These are phyloP conservation scores for Eucommia ulmoides DNA, from an alignment of 257 asterid species.

Conservation along the genomic window DNA sequence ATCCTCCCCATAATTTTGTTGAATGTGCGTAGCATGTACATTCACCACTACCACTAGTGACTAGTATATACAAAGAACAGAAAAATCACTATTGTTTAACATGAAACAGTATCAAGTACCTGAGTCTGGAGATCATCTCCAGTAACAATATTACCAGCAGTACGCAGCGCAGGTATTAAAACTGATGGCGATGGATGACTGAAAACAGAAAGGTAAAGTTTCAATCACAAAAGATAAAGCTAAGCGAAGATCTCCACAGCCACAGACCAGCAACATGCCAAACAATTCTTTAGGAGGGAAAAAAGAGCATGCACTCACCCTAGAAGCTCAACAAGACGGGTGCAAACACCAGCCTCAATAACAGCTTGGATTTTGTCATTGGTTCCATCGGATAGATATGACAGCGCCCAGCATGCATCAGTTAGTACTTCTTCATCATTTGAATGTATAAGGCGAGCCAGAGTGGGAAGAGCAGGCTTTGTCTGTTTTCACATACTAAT, in stretches of 20 bases:
- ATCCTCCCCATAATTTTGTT: no score
- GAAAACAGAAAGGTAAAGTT: slow-evolving; percentile 16
- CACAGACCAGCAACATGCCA: no score
- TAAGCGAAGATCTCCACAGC: no score
- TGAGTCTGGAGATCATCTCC: slow-evolving; percentile 93
- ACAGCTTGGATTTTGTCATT: slow-evolving; percentile 88
- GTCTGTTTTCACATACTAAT: slow-evolving; percentile 31
- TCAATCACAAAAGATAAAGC: no score
- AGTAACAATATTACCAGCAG: slow-evolving; percentile 90
- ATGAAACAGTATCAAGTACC: no score
- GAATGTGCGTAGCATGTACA: no score
- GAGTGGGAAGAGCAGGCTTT: slow-evolving; percentile 78
- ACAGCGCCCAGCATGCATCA: slow-evolving; percentile 94
- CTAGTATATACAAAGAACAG: no score
- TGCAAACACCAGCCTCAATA: slow-evolving; percentile 77
- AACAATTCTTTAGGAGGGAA: no score
- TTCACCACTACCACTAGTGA: no score
- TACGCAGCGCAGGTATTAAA: slow-evolving; percentile 78
- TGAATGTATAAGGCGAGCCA: slow-evolving; percentile 56
- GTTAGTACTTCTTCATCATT: slow-evolving; percentile 85
- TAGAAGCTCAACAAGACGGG: slow-evolving; percentile 63
- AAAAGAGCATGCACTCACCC: slow-evolving; percentile 38
- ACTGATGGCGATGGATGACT: slow-evolving; percentile 84
- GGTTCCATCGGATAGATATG: slow-evolving; percentile 85
- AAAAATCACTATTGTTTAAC: background rate